Base-by-base conservation (phyloP, 2,329 filamentous ascomycete genomes). In the Aspergillus luchuensis region DNA sequence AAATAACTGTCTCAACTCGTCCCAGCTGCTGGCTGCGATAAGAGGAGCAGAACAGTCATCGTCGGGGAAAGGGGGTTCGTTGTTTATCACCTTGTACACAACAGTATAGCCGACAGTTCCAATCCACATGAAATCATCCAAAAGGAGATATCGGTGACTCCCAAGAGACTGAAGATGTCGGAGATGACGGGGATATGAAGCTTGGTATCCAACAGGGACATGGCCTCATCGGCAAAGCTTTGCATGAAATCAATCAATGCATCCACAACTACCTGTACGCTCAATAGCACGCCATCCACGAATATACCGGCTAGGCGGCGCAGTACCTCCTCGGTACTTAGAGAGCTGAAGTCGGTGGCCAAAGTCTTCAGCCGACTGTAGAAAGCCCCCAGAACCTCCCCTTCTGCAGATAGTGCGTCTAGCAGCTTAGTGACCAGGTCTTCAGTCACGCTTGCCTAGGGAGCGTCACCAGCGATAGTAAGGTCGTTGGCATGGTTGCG, bases 171-270 rank as follows among this genome's bases (percentile, higher is more conserved):
- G 10, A 63, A 52, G 23, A 61, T 58, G 2, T 58, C 58, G 4
- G 61, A 61, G 11, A 63, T 59, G 2, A 63, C 41, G 2, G 61
- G 58, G 21, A 61, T 61, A 23, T 63, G 61, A 19, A 63, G 48
- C 11, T 63, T 63, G 0, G 55, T 47, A 6, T 63, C 58, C 2
- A 63, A n/a, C 2, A 63, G 28, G 13, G 2, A 8, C 21, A 59
- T 13, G 8, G 56, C 61, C 4, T 58, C n/a, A 6, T 28, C 7
- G 3, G 58, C 51, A 1, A 63, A 3, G 8, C 6, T 21, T 8
- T 33, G 11, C 5, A 63, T 39, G 10, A 63, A 38, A 21, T 56
- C 23, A 5, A 63, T 7, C 11, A 63, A 7, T 5, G 56, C 39
- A n/a, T 61, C 58, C 1, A 58, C 36, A 3, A 60, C 58, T 4